phyloP scores from a whole-genome alignment of 768 basidiomycete genomes.

The Boletus sensibilis region DNA sequence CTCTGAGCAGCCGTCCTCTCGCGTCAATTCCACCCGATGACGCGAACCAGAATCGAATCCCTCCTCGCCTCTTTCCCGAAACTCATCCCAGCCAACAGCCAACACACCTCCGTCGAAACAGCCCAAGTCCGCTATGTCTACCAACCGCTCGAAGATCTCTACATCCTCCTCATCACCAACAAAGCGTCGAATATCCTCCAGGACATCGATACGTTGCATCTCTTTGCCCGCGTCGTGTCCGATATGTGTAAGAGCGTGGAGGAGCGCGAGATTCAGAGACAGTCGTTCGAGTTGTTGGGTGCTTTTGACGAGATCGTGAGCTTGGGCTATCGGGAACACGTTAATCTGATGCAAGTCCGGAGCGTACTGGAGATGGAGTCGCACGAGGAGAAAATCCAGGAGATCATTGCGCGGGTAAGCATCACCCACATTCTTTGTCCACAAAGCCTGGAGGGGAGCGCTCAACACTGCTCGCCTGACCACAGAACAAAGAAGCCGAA shows the following conservation, averaged over 20 bases:
- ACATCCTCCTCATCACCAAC: conserved; percentile 96
- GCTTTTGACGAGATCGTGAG: conserved; percentile 97
- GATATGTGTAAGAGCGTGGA: conserved; percentile 85
- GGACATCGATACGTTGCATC: conserved; percentile 94
- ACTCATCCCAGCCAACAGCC: conserved; percentile 90
- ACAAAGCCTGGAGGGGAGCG: too few relatives aligned
- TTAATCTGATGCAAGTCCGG: conserved; percentile 76
- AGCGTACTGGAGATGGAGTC: conserved; percentile 86
- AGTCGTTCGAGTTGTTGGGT: conserved; percentile 89
- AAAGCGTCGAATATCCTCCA: conserved; percentile 98
- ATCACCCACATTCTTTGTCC: neutral
- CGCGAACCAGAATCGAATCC: conserved; percentile 89
- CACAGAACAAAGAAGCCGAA: conserved; percentile 96
- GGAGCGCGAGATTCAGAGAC: conserved; percentile 85
- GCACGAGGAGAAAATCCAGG: conserved; percentile 94
- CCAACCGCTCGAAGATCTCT: conserved; percentile 94
- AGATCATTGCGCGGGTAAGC: conserved; percentile 91
- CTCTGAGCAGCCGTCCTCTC: conserved; percentile 77
- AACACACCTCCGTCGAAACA: conserved; percentile 96
- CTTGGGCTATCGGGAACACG: conserved; percentile 79
- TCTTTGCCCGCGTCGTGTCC: conserved; percentile 91
- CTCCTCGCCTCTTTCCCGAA: conserved; percentile 97
- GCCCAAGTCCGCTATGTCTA: conserved; percentile 95
- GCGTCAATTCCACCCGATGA: conserved; percentile 93
- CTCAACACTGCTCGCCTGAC: neutral